These are phyloP conservation scores for Sporothrix dimorphospora DNA, from an alignment of 2,329 filamentous ascomycete genomes.

Conservation along the genomic window DNA sequence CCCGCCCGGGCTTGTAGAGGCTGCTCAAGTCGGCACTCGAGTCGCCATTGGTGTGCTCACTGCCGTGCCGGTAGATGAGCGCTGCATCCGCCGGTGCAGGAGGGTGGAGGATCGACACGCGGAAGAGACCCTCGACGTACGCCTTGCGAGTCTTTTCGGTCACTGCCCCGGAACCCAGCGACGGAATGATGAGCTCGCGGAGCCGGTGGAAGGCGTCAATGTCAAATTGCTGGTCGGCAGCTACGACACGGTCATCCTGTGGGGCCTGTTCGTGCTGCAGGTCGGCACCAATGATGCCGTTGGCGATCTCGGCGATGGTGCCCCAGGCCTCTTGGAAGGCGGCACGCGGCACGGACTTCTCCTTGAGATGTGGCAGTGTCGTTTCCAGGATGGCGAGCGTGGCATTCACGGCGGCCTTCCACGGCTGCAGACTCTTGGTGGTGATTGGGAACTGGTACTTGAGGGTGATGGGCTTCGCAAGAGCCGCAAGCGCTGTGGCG, in stretches of 20 bases:
- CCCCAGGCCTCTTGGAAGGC: constrained; percentile 68
- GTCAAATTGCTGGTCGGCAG: constrained; percentile 78
- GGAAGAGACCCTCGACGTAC: constrained; percentile 78
- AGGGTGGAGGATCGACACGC: constrained; percentile 77
- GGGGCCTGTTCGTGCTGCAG: constrained; percentile 52
- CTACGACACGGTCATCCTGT: constrained; percentile 48
- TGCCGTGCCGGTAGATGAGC: constrained; percentile 57
- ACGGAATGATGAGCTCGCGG: constrained; percentile 71
- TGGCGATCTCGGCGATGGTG: constrained; percentile 64
- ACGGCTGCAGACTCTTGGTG: constrained; percentile 72
- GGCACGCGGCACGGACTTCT: constrained; percentile 49
- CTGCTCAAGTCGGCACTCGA: constrained; percentile 49
- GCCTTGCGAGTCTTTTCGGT: constrained; percentile 67
- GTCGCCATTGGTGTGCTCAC: constrained; percentile 41
- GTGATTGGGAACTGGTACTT: constrained; percentile 80
- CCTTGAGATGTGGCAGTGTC: constrained; percentile 63
- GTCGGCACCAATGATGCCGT: constrained; percentile 71
- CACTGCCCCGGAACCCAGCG: constrained; percentile 68
- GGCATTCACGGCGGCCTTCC: constrained; percentile 77
- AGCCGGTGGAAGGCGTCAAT: constrained; percentile 72
- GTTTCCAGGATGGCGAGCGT: constrained; percentile 69
- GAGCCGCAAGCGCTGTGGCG: constrained; percentile 63
- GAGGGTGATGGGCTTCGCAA: constrained; percentile 70
- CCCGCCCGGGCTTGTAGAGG: constrained; percentile 67
- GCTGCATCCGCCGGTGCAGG: constrained; percentile 59